Evolutionary conservation across 1,284 basidiomycete genomes (phyloP).

Genomic region (Meripilus lineatus): DNA sequence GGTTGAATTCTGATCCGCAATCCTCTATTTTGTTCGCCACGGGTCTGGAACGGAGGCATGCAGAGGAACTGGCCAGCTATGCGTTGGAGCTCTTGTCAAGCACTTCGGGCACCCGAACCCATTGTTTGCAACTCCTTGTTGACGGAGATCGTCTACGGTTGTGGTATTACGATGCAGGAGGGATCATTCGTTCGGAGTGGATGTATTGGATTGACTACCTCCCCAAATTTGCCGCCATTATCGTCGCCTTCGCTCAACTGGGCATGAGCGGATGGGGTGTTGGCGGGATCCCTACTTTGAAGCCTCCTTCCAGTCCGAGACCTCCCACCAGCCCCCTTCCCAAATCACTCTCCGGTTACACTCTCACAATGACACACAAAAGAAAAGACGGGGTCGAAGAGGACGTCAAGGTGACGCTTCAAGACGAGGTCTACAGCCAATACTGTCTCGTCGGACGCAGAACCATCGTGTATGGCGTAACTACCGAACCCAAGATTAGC

Average conservation of each 20-base stretch:
- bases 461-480: conserved; percentile 3
- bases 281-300: background rate
- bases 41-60: too few species aligned
- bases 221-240: conserved; percentile 6
- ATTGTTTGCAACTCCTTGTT: background rate
- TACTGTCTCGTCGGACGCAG: conserved; percentile 6
- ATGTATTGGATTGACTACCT: conserved; percentile 2
- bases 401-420: conserved; percentile 1
- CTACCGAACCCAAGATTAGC: background rate
- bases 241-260: conserved; percentile 2
- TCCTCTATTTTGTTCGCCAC: too few species aligned
- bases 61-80: background rate
- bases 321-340: background rate
- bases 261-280: background rate
- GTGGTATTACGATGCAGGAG: conserved; percentile 8
- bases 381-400: too few species aligned
- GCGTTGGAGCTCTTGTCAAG: background rate
- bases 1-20: too few species aligned
- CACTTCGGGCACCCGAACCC: background rate
- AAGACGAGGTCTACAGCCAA: background rate
- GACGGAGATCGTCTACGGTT: background rate
- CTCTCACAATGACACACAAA: background rate
- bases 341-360: background rate
- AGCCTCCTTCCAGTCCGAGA: background rate
- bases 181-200: background rate